Conservation (phyloP, 768 basidiomycete genomes). For the Boletellus sp. region DNA sequence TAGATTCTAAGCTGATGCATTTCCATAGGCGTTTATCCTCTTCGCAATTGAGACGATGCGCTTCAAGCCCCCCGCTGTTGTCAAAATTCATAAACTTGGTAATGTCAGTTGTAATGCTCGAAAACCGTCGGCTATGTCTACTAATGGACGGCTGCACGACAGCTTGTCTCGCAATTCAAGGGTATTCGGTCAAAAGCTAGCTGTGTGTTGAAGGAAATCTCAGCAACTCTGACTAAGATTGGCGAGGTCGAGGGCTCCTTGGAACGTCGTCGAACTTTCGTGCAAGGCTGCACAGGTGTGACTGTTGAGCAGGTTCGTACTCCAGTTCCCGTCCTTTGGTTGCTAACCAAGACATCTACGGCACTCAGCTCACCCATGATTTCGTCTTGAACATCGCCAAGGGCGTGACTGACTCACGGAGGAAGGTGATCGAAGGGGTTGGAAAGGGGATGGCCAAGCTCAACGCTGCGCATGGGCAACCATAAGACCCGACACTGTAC, state of each 20-base stretch:
- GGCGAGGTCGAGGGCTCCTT: slow-evolving; percentile 50
- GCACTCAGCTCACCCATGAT: slow-evolving; percentile 58
- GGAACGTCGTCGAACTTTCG: slow-evolving; percentile 50
- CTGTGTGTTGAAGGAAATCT: slow-evolving; percentile 54
- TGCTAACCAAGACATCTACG: background rate
- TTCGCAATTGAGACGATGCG: slow-evolving; percentile 66
- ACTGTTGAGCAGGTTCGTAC: slow-evolving; percentile 34
- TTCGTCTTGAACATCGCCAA: slow-evolving; percentile 59
- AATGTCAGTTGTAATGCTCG: slow-evolving; percentile 42
- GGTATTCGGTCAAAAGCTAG: slow-evolving; percentile 52
- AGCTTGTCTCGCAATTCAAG: slow-evolving; percentile 71
- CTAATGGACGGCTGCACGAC: slow-evolving; percentile 5
- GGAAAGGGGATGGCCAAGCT: slow-evolving; percentile 66
- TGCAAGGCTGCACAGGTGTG: slow-evolving; percentile 47
- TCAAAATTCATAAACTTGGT: slow-evolving; percentile 72
- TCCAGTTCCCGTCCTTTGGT: background rate
- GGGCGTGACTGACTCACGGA: slow-evolving; percentile 65
- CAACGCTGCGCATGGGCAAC: slow-evolving; percentile 37
- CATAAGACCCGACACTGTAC: slow-evolving; percentile 9
- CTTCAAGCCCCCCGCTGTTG: slow-evolving; percentile 66
- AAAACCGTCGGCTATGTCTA: background rate
- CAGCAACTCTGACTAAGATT: slow-evolving; percentile 45
- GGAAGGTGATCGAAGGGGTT: slow-evolving; percentile 66
- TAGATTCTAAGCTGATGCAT: background rate
- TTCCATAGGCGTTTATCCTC: slow-evolving; percentile 62